These are phyloP conservation scores for Prototheca wickerhamii DNA, from an alignment of 163 green algal species.

Conservation along the genomic window DNA sequence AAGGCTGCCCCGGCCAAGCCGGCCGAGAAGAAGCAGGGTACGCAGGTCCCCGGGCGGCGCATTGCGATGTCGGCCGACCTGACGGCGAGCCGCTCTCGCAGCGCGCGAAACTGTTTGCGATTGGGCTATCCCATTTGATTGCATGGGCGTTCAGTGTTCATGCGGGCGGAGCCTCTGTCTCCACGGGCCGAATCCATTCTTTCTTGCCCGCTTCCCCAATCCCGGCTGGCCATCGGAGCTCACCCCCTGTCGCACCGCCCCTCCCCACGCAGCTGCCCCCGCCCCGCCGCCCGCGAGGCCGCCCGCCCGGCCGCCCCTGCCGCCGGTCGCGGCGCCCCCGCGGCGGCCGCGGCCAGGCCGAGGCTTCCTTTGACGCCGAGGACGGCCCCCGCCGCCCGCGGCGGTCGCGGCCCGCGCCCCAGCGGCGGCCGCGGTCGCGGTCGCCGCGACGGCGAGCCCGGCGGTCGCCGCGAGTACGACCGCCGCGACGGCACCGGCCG, in stretches of 20 bases:
- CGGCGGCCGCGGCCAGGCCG: neutral
- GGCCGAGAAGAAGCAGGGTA: constrained; percentile 12
- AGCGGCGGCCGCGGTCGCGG: constrained; percentile 5
- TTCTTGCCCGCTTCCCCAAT: no score
- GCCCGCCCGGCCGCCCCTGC: constrained; percentile 1
- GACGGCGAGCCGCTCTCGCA: no score
- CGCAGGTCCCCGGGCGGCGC: neutral
- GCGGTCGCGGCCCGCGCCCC: neutral
- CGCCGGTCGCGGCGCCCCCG: constrained; percentile 8
- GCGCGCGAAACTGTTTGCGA: no score
- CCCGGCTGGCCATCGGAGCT: neutral
- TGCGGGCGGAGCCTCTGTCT: no score
- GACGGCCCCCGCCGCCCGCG: neutral
- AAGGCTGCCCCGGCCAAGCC: constrained; percentile 6
- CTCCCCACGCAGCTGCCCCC: neutral
- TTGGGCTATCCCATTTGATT: no score
- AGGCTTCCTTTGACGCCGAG: constrained; percentile 10
- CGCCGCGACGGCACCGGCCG: constrained; percentile 77
- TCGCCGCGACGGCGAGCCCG: constrained; percentile 25
- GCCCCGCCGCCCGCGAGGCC: constrained; percentile 5
- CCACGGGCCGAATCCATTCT: no score
- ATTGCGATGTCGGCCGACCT: no score
- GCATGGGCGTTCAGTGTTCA: no score
- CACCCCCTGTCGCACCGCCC: neutral
- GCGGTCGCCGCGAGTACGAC: constrained; percentile 61